These are phyloP conservation scores for Sugiyamaella paludigena DNA, from an alignment of 1,139 yeast genomes.

Conservation along the genomic window DNA sequence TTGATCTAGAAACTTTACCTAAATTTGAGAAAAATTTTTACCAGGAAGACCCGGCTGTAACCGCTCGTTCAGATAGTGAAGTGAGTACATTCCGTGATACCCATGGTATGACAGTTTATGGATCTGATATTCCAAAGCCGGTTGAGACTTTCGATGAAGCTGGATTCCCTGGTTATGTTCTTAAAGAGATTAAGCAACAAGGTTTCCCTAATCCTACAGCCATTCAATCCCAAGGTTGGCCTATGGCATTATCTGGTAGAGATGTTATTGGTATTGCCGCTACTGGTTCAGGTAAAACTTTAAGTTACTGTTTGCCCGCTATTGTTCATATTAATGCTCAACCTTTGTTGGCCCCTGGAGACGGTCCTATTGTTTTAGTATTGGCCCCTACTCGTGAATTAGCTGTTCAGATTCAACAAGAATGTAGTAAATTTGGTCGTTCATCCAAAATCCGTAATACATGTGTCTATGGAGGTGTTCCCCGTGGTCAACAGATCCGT, in stretches of 20 bases:
- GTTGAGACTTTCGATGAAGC: slow-evolving; percentile 91
- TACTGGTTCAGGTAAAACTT: slow-evolving; percentile 98
- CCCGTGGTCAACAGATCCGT: slow-evolving; percentile 95
- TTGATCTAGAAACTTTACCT: slow-evolving; percentile 77
- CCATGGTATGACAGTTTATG: slow-evolving; percentile 81
- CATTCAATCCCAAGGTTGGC: slow-evolving; percentile 99
- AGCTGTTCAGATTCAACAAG: slow-evolving; percentile 95
- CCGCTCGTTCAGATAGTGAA: slow-evolving; percentile 71
- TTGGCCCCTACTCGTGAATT: slow-evolving; percentile 98
- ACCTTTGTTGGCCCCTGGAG: slow-evolving; percentile 87
- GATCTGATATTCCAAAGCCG: slow-evolving; percentile 90
- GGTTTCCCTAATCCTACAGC: slow-evolving; percentile 95
- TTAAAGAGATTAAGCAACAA: slow-evolving; percentile 82
- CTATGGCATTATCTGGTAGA: slow-evolving; percentile 98
- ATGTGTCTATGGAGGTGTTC: slow-evolving; percentile 99
- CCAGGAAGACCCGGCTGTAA: slow-evolving; percentile 75
- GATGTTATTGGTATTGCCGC: slow-evolving; percentile 99
- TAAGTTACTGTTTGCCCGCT: slow-evolving; percentile 93
- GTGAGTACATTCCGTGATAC: slow-evolving; percentile 72
- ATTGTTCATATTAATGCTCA: slow-evolving; percentile 98
- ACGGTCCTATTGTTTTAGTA: slow-evolving; percentile 94
- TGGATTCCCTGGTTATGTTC: slow-evolving; percentile 92
- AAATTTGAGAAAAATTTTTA: slow-evolving; percentile 94
- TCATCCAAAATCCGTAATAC: slow-evolving; percentile 94
- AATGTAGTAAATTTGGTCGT: slow-evolving; percentile 90